phyloP scores from a whole-genome alignment of 768 basidiomycete genomes.

The Tephrocybe sp. region DNA sequence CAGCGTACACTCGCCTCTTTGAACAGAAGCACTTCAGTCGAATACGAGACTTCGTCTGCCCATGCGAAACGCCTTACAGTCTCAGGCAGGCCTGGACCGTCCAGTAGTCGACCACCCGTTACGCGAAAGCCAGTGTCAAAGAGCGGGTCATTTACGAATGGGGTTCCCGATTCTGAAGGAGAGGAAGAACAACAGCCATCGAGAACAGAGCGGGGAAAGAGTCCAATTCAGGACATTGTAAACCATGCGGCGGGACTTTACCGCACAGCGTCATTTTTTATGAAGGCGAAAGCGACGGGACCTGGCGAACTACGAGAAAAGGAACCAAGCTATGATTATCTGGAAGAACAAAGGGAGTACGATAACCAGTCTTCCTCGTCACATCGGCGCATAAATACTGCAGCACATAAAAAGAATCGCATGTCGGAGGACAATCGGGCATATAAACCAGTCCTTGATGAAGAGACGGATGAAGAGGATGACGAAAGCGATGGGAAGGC shows the following conservation, averaged over 20 bases:
- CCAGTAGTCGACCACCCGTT: conserved; percentile 24
- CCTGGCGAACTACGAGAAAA: conserved; percentile 43
- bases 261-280: conserved; percentile 60
- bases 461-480: conserved; percentile 64
- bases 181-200: conserved; percentile 43
- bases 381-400: conserved; percentile 22
- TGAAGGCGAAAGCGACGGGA: conserved; percentile 60
- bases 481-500: conserved; percentile 51
- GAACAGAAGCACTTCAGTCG: conserved; percentile 70
- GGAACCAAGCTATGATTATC: conserved; percentile 74
- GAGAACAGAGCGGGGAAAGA: conserved; percentile 56
- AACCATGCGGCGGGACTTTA: conserved; percentile 56
- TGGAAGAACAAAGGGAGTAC: conserved; percentile 70
- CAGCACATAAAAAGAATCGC: conserved; percentile 50
- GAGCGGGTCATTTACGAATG: conserved; percentile 45
- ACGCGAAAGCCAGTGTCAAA: conserved; percentile 55
- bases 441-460: conserved; percentile 72
- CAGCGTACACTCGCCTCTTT: conserved; percentile 44
- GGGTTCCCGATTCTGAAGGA: conserved; percentile 68
- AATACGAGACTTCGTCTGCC: conserved; percentile 68
- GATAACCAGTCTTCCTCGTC: conserved; percentile 37
- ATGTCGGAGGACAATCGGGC: conserved; percentile 83
- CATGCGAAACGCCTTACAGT: conserved; percentile 54
- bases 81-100: conserved; percentile 42
- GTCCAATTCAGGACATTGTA: conserved; percentile 63